Evolutionary conservation across 768 basidiomycete species (phyloP), one percentile per base, ranked within the genome.

Genomic region (Peribolospora kevripleyi): DNA sequence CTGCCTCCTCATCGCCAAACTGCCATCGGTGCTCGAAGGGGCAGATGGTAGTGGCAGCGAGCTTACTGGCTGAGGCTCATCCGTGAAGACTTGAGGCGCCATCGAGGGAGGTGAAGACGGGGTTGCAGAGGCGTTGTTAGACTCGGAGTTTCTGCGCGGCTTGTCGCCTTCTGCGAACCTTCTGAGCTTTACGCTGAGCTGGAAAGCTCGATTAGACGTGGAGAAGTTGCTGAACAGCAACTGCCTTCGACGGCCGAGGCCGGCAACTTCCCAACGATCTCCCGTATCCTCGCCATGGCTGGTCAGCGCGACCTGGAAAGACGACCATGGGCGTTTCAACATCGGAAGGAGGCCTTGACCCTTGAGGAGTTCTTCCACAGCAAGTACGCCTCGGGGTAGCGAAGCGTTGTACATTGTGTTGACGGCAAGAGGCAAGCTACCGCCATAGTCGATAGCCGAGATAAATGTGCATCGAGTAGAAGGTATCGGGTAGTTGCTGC

Each of bases 401-500:
- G 77, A 73, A 2, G 78, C 75, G 62, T 93, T 95, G 64, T 86
- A 78, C 69, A 82, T 77, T 14, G 81, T 76, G 65, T 88, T 91
- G 57, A 87, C 75, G 0, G 84, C 80, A 13, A 79, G 76, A 0
- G 88, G 87, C 45, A 91, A 76, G 1, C 78, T 79, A 3, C 86
- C 90, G 7, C 80, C 79, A 63, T 80, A 86, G 66, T 95, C 90
- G 56, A 88, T 74, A 1, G 84, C 81, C 3, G 83, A 77, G 46
- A 91, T 71, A 55, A 84, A 74, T 48, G 82, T 87, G 66, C 85
- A 90, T 50, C 82, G 69, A 45, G 88, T 85, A 3, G 87, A 93
- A 1, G 90, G 93, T 48, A 97, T 91, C 9, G 85, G 76, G 64
- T 87, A 91, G 59, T 85, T 86, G 67, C 91, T 87, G 57, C 80